These are phyloP conservation scores for Sanguinoderma infundibulare DNA, from an alignment of 1,284 basidiomycete genomes.

Conservation along the genomic window DNA sequence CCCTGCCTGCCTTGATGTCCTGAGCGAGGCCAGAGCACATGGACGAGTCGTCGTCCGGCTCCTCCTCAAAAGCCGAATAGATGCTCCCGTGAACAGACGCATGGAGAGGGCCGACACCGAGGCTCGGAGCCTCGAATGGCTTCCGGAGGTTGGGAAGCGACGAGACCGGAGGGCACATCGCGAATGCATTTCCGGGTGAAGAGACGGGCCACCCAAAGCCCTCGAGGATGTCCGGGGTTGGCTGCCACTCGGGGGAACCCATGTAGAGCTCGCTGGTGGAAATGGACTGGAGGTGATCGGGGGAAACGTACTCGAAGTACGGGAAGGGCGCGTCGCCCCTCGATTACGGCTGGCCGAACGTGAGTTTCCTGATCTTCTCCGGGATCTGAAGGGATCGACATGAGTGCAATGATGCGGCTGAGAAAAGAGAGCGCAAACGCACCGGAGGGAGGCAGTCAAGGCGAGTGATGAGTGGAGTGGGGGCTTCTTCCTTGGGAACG, in stretches of 20 bases:
- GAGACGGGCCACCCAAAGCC: too few species aligned
- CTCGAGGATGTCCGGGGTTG: too few species aligned
- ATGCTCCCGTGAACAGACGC: neutral
- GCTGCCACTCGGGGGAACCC: neutral
- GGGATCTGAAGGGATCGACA: neutral
- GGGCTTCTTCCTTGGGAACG: neutral
- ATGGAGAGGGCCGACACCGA: neutral
- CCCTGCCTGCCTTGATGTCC: neutral
- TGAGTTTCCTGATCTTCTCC: neutral
- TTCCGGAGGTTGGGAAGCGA: neutral
- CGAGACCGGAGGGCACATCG: neutral
- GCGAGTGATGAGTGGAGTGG: neutral
- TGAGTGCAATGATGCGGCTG: neutral
- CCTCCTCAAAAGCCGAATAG: neutral
- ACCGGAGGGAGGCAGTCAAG: neutral
- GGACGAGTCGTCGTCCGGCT: neutral
- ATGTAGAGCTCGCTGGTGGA: neutral
- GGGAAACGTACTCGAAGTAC: constrained; percentile 13
- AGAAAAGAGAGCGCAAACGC: neutral
- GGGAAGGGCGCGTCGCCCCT: neutral
- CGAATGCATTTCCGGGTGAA: too few species aligned
- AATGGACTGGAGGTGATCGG: neutral
- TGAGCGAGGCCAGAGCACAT: neutral
- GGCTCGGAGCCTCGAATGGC: neutral
- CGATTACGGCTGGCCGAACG: constrained; percentile 4